Base-by-base conservation (phyloP, 2,329 filamentous ascomycete genomes). In the Hortaea sp. region DNA sequence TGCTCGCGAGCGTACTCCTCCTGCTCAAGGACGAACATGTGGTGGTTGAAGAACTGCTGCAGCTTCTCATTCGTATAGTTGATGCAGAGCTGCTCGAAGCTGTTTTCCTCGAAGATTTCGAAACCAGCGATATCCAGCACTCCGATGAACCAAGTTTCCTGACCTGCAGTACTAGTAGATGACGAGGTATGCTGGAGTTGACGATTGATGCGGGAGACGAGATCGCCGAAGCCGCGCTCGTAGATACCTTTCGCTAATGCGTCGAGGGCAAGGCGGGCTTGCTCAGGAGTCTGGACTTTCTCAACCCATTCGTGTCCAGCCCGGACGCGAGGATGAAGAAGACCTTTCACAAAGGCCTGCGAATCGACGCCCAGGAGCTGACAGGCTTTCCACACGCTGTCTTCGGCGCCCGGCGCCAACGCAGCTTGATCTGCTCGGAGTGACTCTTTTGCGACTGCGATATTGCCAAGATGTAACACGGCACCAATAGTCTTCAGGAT, bases 41-140 rank as follows among this genome's bases (percentile, higher is more conserved):
- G 94, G 63, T 98, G 92, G 60, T 98, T 98, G 77, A 98, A 98
- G 66, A 98, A 98, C 57, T 98, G 92, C 62, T 98, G 92, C 5
- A 98, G 79, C 66, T 95, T 98, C 66, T 98, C 92, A 68, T 98
- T 98, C 51, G 94, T 97, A 68, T 98, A 98, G 68, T 98, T 98
- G 76, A 98, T 98, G 72, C 92, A 98, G 5, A 98, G 77, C 66
- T 98, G 92, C 65, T 98, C 92, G 60, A 98, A 98, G 71, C 90
- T 95, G 71, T 98, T 98, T 60, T 87, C 79, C 57, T 98, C 89
- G 58, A 98, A 98, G 49, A 98, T 98, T 63, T 98, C 92, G 66
- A 98, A 98, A 50, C 92, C 92, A 53, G 94, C 94, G 66, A 98
- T 98, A 78, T 98, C 92, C 38, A 98, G 81, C 6, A 98, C 92